Conservation (phyloP, 441 rosid genomes). For the Brassica hybrid region DNA sequence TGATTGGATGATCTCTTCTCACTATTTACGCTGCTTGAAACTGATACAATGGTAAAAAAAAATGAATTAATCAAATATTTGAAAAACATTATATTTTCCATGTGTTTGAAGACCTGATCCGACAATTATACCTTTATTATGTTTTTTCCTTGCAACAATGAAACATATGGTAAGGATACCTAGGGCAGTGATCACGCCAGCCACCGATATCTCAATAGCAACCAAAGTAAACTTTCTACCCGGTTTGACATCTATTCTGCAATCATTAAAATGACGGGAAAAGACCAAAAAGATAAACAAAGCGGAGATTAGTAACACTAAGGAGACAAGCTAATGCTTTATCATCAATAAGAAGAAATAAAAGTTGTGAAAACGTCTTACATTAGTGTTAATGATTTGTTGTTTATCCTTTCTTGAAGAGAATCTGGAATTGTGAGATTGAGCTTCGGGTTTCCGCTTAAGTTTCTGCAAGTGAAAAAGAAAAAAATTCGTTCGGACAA, state of each 20-base stretch:
- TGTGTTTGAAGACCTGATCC: background rate
- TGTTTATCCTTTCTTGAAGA: background rate
- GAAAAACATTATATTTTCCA: background rate
- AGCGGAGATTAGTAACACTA: conserved; percentile 1
- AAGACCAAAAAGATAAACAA: background rate
- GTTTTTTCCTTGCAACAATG: background rate
- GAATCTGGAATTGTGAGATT: background rate
- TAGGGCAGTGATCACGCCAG: conserved; percentile 10
- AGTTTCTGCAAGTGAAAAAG: conserved; percentile 43
- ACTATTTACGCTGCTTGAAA: background rate
- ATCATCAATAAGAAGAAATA: no score
- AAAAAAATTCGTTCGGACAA: background rate
- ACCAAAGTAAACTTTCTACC: background rate
- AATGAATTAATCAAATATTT: background rate
- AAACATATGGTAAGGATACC: conserved; percentile 32
- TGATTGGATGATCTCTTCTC: conserved; percentile 2
- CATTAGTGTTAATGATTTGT: background rate
- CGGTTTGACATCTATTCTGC: background rate
- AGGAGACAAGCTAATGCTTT: no score
- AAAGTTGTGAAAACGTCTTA: background rate
- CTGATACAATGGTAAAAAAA: background rate
- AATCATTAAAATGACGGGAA: background rate
- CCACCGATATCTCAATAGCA: conserved; percentile 17
- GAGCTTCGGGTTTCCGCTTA: conserved; percentile 37
- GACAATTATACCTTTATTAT: background rate